Conservation (phyloP, 139 green algal species). For the Ettlia oleoabundans region DNA sequence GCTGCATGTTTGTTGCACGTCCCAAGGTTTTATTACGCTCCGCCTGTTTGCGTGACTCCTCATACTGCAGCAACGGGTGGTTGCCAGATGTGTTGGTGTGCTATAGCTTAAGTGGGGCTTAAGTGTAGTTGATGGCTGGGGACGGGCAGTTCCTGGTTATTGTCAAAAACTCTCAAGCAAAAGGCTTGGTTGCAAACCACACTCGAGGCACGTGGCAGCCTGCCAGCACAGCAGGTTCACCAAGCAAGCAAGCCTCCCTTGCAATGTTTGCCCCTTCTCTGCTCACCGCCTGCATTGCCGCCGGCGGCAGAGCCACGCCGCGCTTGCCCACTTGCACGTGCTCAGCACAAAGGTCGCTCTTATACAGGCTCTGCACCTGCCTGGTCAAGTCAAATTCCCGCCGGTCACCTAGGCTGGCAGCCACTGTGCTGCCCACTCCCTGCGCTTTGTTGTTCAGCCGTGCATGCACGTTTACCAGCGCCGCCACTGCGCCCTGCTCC, state of each 20-base stretch:
- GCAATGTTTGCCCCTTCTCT: no score
- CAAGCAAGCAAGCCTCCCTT: background rate
- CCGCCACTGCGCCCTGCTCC: background rate
- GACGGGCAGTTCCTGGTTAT: no score
- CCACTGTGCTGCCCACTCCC: background rate
- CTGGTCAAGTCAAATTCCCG: background rate
- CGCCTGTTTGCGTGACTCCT: slow-evolving; percentile 24
- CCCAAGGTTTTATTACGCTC: slow-evolving; percentile 23
- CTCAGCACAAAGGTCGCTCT: slow-evolving; percentile 4
- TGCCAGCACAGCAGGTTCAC: background rate
- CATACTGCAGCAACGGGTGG: slow-evolving; percentile 22
- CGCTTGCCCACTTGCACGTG: slow-evolving; percentile 29
- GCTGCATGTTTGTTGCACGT: slow-evolving; percentile 1
- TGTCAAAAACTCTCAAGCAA: no score
- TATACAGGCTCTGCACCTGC: background rate
- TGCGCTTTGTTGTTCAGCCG: slow-evolving; percentile 8
- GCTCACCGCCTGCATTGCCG: slow-evolving; percentile 26
- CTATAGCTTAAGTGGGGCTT: no score
- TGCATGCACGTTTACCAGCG: background rate
- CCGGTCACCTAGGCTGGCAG: slow-evolving; percentile 6
- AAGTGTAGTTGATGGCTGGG: no score
- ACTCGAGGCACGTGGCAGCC: background rate
- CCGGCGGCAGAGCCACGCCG: slow-evolving; percentile 4
- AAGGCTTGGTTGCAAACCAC: background rate
- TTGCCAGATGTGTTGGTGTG: background rate